Evolutionary conservation across 345 rosid genomes (phyloP).

Genomic region (Arabis alpina): DNA sequence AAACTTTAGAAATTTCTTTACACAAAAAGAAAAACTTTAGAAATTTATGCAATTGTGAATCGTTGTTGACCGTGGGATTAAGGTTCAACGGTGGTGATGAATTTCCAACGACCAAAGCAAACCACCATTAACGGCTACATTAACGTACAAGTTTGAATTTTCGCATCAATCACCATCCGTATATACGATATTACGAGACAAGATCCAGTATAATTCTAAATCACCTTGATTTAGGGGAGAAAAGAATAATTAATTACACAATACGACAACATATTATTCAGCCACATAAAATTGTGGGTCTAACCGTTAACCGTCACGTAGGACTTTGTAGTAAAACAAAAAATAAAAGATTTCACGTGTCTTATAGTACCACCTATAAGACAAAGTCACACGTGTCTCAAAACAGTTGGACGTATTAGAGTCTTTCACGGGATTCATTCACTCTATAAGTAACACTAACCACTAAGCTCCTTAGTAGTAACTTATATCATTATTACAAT

Average conservation of each 20-base stretch:
- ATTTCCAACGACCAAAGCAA: conserved; percentile 43
- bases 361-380: neutral
- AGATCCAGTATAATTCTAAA: conserved; percentile 9
- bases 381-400: conserved; percentile 8
- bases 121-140: conserved; percentile 60
- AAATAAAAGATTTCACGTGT: conserved; percentile 14
- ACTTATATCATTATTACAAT: conserved; percentile 7
- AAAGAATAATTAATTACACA: neutral
- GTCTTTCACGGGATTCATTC: conserved; percentile 26
- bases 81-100: conserved; percentile 9
- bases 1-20: neutral
- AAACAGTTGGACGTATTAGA: conserved; percentile 1
- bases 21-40: neutral
- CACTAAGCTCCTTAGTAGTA: neutral
- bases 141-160: conserved; percentile 34
- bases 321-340: neutral
- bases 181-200: neutral
- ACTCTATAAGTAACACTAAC: conserved; percentile 22
- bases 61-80: conserved; percentile 31
- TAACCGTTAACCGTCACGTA: conserved; percentile 41
- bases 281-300: conserved; percentile 23
- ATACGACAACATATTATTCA: conserved; percentile 19
- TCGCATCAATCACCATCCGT: conserved; percentile 28
- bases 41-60: conserved; percentile 12
- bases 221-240: conserved; percentile 27